Evolutionary conservation across 2,329 filamentous ascomycete species (phyloP).

Genomic region (Didymella segeticola): DNA sequence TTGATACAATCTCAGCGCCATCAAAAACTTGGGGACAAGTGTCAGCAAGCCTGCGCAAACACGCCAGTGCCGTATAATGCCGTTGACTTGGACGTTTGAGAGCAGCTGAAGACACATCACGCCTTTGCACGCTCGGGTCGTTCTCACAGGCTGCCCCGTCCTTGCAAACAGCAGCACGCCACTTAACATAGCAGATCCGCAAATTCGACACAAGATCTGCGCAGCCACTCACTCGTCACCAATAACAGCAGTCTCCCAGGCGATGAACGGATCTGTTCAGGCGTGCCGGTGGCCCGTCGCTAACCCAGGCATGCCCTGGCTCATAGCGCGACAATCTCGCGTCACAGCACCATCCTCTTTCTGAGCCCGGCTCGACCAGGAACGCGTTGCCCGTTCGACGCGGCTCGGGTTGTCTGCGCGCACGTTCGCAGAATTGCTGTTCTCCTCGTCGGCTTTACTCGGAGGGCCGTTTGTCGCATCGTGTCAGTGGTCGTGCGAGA

Average conservation of each 20-base stretch:
- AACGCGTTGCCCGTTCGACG: constrained; percentile 20
- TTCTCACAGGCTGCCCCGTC: no score
- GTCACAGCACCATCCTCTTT: constrained; percentile 9
- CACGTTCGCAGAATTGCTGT: constrained; percentile 5
- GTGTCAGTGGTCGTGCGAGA: constrained; percentile 6
- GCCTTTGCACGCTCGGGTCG: neutral
- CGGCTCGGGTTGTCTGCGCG: constrained; percentile 5
- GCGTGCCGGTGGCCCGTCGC: neutral
- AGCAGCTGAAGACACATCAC: no score
- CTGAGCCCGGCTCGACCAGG: constrained; percentile 1
- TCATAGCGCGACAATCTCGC: constrained; percentile 15
- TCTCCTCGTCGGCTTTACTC: constrained; percentile 10
- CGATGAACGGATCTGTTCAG: constrained; percentile 2
- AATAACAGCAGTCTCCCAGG: constrained; percentile 1
- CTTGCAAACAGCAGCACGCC: neutral
- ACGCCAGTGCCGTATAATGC: neutral
- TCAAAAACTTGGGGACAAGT: no score
- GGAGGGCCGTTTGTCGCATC: constrained; percentile 8
- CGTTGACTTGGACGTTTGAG: no score
- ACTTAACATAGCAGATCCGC: neutral
- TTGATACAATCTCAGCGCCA: no score
- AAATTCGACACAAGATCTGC: neutral
- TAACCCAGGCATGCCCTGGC: neutral
- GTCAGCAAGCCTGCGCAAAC: no score
- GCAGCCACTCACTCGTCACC: neutral